Evolutionary conservation across 2,329 filamentous ascomycete genomes (phyloP), one percentile per base, ranked within the genome.

Genomic region (Trichoderma sp.): DNA sequence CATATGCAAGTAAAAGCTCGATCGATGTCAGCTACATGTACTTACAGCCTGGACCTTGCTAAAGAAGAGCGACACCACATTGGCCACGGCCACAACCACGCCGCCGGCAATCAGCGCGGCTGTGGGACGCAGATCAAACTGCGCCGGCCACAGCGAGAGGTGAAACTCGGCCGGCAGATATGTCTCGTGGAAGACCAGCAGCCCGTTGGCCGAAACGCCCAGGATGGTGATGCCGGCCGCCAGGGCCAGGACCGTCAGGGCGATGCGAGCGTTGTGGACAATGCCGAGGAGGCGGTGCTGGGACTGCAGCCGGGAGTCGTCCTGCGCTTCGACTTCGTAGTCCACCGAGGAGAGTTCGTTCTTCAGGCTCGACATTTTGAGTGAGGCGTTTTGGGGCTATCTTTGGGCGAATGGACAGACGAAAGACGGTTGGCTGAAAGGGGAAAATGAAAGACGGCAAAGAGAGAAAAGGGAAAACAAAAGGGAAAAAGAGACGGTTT

Each of bases 51-150:
- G 78, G 49, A 84, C 78, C 72, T 85, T 86, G 78, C 82, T 83
- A 66, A 79, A 81, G 18, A 82, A 71, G 61, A 90, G 76, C 6
- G 84, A 84, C 11, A 83, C 72, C 3, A 80, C 73, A 73, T 84
- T 88, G 70, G 81, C 76, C 8, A 86, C 66, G 7, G 84, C 75
- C 10, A 89, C 81, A 56, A 89, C 77, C 39, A 79, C 77, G 61
- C 86, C 83, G 46, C 84, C 84, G 30, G 80, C 82, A 21, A 89
- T 81, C 30, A 89, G 79, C 10, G 86, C 85, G 34, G 86, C 78
- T 3, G 85, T 87, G 2, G 87, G 87, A 59, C 85, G 81, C 39
- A 87, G 75, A 74, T 89, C 83, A 74, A 90, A 86, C 34, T 83
- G 77, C 16, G 80, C 77, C 0, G 88, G 88, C 88, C 88, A 90